These are phyloP conservation scores for Candida dubliniensis DNA, from an alignment of 1,139 yeast species.

Conservation along the genomic window DNA sequence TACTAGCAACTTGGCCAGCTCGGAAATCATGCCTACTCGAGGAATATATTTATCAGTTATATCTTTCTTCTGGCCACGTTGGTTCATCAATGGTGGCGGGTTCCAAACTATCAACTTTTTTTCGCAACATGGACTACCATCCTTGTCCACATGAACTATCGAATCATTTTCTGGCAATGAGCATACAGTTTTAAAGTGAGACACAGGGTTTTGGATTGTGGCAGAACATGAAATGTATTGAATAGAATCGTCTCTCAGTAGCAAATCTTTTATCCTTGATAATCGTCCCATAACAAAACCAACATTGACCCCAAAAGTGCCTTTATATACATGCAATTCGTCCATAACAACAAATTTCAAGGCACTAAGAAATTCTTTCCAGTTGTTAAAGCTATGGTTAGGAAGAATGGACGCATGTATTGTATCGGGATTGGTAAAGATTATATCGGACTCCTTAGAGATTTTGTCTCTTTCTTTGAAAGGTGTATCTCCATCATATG, in stretches of 20 bases:
- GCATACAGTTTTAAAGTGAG: slow-evolving; percentile 71
- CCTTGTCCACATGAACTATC: slow-evolving; percentile 59
- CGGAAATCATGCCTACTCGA: slow-evolving; percentile 69
- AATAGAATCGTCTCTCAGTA: slow-evolving; percentile 24
- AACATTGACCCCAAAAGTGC: slow-evolving; percentile 90
- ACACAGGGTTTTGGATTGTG: slow-evolving; percentile 70
- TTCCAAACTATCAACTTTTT: slow-evolving; percentile 81
- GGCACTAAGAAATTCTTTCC: slow-evolving; percentile 68
- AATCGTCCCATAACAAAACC: slow-evolving; percentile 80
- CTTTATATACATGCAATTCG: slow-evolving; percentile 86
- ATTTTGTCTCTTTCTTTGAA: slow-evolving; percentile 50
- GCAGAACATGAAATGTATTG: slow-evolving; percentile 91
- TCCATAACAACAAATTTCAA: slow-evolving; percentile 81
- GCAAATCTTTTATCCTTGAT: slow-evolving; percentile 18
- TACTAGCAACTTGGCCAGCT: slow-evolving; percentile 72
- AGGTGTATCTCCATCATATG: slow-evolving; percentile 94
- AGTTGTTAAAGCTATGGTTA: slow-evolving; percentile 38
- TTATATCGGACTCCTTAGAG: slow-evolving; percentile 66
- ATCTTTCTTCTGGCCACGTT: slow-evolving; percentile 45
- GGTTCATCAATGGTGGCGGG: slow-evolving; percentile 66
- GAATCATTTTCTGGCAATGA: slow-evolving; percentile 50
- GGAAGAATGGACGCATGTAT: slow-evolving; percentile 85
- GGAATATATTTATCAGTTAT: slow-evolving; percentile 29
- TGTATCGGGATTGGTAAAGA: slow-evolving; percentile 94
- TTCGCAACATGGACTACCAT: slow-evolving; percentile 87